phyloP scores from a whole-genome alignment of 805 yeast genomes.

The Danielia oregonensis region DNA sequence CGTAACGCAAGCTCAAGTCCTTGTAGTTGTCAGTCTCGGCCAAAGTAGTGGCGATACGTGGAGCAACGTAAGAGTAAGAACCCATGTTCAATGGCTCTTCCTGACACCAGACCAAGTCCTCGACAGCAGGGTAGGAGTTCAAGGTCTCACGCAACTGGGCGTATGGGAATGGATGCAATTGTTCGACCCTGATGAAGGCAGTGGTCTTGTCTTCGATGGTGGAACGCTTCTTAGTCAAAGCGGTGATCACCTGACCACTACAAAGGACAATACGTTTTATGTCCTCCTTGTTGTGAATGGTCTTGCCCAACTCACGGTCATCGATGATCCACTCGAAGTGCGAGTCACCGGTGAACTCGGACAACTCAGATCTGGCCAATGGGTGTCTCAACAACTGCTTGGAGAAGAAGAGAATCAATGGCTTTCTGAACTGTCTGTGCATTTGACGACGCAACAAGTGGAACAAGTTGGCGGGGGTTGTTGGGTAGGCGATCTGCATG shows the following conservation, averaged over 20 bases:
- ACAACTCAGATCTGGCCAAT: constrained; percentile 80
- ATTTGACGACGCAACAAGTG: constrained; percentile 97
- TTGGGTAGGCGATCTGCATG: constrained; percentile 97
- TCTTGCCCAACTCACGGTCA: constrained; percentile 79
- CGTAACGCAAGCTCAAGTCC: constrained; percentile 65
- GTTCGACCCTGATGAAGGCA: constrained; percentile 87
- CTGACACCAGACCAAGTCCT: constrained; percentile 95
- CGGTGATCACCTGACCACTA: constrained; percentile 93
- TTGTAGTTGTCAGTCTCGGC: constrained; percentile 69
- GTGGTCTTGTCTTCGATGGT: constrained; percentile 72
- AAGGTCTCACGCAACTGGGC: constrained; percentile 86
- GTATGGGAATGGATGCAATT: constrained; percentile 98
- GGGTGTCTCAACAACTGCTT: constrained; percentile 89
- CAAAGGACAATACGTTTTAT: constrained; percentile 83
- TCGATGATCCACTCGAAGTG: constrained; percentile 96
- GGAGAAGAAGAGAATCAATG: constrained; percentile 83
- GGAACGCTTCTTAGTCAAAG: constrained; percentile 86
- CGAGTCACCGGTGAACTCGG: constrained; percentile 87
- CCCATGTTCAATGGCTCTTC: constrained; percentile 99
- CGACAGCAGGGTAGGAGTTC: constrained; percentile 71
- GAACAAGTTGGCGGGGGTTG: constrained; percentile 96
- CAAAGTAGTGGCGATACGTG: constrained; percentile 77
- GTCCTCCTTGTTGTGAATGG: constrained; percentile 72
- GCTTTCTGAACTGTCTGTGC: constrained; percentile 98
- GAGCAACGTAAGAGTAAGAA: constrained; percentile 72